Percentiles rank a stretch among this genome's conserved stretches.
Conservation (phyloP, 1,284 basidiomycete genomes). For the Ustilago trichophora region DNA sequence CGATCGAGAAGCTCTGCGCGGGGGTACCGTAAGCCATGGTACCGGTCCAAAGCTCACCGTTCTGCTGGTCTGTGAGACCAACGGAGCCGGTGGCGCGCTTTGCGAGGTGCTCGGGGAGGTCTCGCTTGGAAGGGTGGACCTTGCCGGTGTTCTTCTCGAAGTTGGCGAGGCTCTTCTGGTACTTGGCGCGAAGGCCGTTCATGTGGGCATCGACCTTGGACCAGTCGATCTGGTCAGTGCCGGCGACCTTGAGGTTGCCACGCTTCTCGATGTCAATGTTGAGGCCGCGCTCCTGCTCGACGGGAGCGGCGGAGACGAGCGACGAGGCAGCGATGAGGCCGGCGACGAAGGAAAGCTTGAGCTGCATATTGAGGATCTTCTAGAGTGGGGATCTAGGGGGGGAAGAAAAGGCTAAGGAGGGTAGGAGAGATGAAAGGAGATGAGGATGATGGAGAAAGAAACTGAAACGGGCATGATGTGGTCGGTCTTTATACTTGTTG, state of each 20-base stretch:
- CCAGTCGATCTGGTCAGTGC: conserved; percentile 46
- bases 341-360: conserved; percentile 52
- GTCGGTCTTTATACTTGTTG: conserved; percentile 26
- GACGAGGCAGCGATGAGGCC: conserved; percentile 49
- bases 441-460: conserved; percentile 5
- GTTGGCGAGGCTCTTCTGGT: conserved; percentile 40
- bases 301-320: conserved; percentile 43
- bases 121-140: conserved; percentile 42
- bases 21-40: conserved; percentile 58
- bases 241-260: conserved; percentile 24
- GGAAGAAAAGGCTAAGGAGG: neutral
- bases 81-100: conserved; percentile 56
- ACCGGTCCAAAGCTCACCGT: conserved; percentile 60
- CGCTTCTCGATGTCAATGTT: conserved; percentile 50
- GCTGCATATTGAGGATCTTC: conserved; percentile 46
- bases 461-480: neutral
- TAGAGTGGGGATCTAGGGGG: too few species aligned
- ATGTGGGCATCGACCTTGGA: conserved; percentile 51
- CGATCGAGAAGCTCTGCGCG: conserved; percentile 52
- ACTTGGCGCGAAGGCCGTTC: conserved; percentile 44
- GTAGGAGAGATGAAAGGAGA: conserved; percentile 2
- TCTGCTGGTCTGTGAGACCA: conserved; percentile 47
- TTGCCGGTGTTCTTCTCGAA: conserved; percentile 59
- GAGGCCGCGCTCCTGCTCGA: conserved; percentile 41
- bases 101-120: conserved; percentile 21